Evolutionary conservation across 257 asterid species (phyloP), one percentile per base, ranked within the genome.

Genomic region (Primulina tabacum): DNA sequence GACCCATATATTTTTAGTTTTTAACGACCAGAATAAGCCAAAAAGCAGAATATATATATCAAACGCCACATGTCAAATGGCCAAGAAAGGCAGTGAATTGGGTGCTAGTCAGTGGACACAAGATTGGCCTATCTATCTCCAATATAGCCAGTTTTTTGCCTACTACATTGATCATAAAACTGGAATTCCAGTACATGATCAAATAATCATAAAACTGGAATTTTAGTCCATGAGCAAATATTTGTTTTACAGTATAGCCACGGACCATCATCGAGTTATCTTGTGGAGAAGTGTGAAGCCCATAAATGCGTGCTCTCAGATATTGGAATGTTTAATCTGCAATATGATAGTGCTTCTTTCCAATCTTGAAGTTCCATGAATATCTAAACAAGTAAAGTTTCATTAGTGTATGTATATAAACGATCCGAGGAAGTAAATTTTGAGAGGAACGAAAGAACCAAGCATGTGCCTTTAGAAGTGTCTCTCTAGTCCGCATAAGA

Each of bases 401-500:
- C 69, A 69, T 67, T 30, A 34, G 40, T 24, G 60, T 56, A 20
- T 43, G 57, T 29, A 67, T 33, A n/a, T 70, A n/a, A 43, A 32
- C 35, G 38, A 35, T 12, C 16, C 1, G 38, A 56, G 60, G 2
- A 8, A 57, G 37, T 61, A 75, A 57, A 57, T 29, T 52, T 16
- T 38, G 47, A 52, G 68, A 68, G 33, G 32, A 53, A 0, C 29
- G 58, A 26, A 21, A 47, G 61, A 43, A 12, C 62, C 20, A 43
- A 52, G 30, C 26, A 24, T 17, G 73, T 78, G 85, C 99, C 99
- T 89, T 94, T 32, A 94, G 77, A 76, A 91, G 89, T 78, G 82
- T 82, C 84, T 94, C 97, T 61, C 92, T 63, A 3, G 87, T 94
- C 69, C 89, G 82, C 91, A 89, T 84, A 62, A 90, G 84, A 86